Evolutionary conservation across 1,284 basidiomycete species (phyloP).

Genomic region (Malassezia pachydermatis): DNA sequence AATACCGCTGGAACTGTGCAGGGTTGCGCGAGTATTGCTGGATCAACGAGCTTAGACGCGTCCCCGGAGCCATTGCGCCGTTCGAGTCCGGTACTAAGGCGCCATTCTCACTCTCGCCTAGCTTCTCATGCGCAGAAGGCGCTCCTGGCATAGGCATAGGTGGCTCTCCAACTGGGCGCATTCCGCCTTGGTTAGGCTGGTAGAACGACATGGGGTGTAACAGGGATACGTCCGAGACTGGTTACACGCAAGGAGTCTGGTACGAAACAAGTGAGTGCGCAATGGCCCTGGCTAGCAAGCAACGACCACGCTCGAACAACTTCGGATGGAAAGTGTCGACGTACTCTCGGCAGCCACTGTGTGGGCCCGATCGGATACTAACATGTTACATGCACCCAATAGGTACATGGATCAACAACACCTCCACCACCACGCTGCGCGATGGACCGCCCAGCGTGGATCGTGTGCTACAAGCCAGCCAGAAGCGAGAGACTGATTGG

Average conservation of each 20-base stretch:
- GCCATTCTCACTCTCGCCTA: not conserved
- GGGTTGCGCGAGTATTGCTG: slow-evolving; percentile 18
- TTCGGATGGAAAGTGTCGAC: too few relatives aligned
- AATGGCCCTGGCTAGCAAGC: too few relatives aligned
- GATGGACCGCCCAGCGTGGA: too few relatives aligned
- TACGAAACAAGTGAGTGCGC: too few relatives aligned
- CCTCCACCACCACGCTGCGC: not conserved
- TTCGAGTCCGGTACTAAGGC: not conserved
- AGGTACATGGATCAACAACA: not conserved
- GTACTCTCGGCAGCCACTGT: too few relatives aligned
- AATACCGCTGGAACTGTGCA: slow-evolving; percentile 31
- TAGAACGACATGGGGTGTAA: slow-evolving; percentile 19
- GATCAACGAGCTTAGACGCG: slow-evolving; percentile 10
- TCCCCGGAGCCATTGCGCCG: not conserved
- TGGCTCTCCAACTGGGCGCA: slow-evolving; percentile 3
- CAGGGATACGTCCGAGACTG: too few relatives aligned
- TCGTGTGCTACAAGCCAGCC: too few relatives aligned
- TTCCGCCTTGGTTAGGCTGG: not conserved
- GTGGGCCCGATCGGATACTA: too few relatives aligned
- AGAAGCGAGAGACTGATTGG: too few relatives aligned
- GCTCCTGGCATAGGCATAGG: slow-evolving; percentile 1
- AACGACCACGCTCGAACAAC: too few relatives aligned
- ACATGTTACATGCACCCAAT: not conserved
- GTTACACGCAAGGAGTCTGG: too few relatives aligned
- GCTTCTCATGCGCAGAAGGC: not conserved